Evolutionary conservation across 2,329 filamentous ascomycete genomes (phyloP).

Genomic region (Penicillium nordicum): DNA sequence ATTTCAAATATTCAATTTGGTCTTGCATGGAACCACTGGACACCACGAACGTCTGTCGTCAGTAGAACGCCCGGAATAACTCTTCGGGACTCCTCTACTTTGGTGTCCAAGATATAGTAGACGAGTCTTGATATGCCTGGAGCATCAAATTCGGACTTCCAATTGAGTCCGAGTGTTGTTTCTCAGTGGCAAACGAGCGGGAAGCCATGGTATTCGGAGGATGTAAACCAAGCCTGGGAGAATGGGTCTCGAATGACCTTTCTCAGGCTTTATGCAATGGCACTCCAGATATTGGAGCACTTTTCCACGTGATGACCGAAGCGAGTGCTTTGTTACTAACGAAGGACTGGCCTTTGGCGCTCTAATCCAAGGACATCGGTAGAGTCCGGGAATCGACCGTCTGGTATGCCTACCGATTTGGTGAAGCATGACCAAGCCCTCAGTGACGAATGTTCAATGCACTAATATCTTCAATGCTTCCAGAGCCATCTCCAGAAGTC

Average conservation of each 20-base stretch:
- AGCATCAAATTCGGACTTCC: not conserved
- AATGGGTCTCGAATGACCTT: not conserved
- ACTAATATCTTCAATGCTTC: conserved; percentile 49
- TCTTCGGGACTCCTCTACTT: not conserved
- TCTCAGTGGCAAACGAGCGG: not conserved
- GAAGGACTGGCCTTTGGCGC: not conserved
- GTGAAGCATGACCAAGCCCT: conserved; percentile 8
- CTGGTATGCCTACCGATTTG: not conserved
- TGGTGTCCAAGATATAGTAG: not conserved
- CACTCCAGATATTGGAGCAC: not conserved
- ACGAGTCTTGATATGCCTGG: not conserved
- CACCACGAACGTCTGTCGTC: not conserved
- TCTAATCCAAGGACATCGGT: not conserved
- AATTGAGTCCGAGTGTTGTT: not conserved
- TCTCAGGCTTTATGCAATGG: not conserved
- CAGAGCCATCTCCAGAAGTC: conserved; percentile 35
- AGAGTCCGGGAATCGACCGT: not conserved
- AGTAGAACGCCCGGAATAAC: not conserved
- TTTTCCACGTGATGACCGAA: not conserved
- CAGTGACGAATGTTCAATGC: conserved; percentile 40
- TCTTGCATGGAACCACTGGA: not conserved
- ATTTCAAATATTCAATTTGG: not conserved
- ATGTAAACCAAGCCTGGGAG: not conserved
- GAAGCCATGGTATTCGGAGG: not conserved
- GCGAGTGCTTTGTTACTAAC: not conserved